These are phyloP conservation scores for Lenzites betulinus DNA, from an alignment of 768 basidiomycete genomes.

Conservation along the genomic window DNA sequence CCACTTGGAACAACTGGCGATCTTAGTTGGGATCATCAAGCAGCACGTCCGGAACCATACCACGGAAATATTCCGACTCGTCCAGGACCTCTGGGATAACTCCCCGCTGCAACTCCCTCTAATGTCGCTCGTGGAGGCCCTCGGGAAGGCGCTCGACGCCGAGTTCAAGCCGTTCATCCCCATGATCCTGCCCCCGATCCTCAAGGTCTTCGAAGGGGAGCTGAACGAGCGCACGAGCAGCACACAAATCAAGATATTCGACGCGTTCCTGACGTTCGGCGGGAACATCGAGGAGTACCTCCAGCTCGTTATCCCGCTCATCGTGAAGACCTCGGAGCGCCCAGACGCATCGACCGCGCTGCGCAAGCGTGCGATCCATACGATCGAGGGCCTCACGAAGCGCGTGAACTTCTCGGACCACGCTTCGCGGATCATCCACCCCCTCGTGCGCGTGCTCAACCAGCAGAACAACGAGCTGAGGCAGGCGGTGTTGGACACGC, in stretches of 20 bases:
- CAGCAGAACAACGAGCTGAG: constrained; percentile 76
- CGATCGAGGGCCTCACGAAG: constrained; percentile 86
- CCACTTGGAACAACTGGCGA: constrained; percentile 93
- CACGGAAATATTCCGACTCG: constrained; percentile 78
- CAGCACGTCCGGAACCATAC: constrained; percentile 95
- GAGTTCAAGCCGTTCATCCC: constrained; percentile 98
- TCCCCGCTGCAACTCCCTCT: constrained; percentile 84
- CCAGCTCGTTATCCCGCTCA: constrained; percentile 93
- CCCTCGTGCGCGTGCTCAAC: constrained; percentile 84
- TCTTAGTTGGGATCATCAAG: constrained; percentile 94
- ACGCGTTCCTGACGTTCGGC: constrained; percentile 94
- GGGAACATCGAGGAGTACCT: constrained; percentile 97
- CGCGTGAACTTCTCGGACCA: constrained; percentile 98
- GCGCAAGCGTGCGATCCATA: constrained; percentile 87
- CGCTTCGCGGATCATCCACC: constrained; percentile 95
- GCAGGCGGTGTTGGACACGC: constrained; percentile 86
- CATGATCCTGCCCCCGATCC: constrained; percentile 81
- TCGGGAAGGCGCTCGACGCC: constrained; percentile 91
- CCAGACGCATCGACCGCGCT: constrained; percentile 70
- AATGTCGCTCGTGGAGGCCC: constrained; percentile 88
- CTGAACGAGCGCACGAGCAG: constrained; percentile 73
- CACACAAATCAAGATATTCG: constrained; percentile 89
- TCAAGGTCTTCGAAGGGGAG: constrained; percentile 92
- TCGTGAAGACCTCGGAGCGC: constrained; percentile 89
- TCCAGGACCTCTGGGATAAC: constrained; percentile 91